These are phyloP conservation scores for Copromyces sp. DNA, from an alignment of 495 filamentous ascomycete species.

Conservation along the genomic window DNA sequence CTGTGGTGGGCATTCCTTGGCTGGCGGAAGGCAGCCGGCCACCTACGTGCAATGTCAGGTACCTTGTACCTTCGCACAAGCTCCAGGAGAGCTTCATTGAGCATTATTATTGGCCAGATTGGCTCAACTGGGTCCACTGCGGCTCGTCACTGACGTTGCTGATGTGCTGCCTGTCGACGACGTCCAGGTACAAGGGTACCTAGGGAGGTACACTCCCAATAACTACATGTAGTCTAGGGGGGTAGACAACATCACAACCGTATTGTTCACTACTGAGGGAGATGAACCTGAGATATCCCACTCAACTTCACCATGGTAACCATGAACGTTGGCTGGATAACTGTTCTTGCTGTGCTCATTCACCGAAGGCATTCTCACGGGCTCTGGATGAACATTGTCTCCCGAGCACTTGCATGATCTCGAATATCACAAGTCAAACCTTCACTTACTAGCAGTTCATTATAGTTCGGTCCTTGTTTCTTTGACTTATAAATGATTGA, in stretches of 20 bases:
- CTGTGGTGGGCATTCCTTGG: background rate
- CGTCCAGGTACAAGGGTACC: background rate
- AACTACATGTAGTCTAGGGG: no score
- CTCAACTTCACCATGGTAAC: background rate
- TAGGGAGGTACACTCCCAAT: background rate
- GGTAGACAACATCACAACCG: background rate
- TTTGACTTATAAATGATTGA: background rate
- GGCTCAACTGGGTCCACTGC: slow-evolving; percentile 7
- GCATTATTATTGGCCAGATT: background rate
- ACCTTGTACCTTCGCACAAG: slow-evolving; percentile 3
- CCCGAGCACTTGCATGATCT: background rate
- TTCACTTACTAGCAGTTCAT: background rate
- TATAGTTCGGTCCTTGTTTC: background rate
- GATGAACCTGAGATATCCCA: background rate
- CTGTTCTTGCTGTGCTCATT: background rate
- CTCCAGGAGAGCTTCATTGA: background rate
- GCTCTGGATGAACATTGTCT: background rate
- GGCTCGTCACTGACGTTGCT: slow-evolving; percentile 27
- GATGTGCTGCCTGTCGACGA: slow-evolving; percentile 23
- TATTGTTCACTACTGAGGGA: background rate
- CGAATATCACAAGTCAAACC: background rate
- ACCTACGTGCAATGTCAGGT: slow-evolving; percentile 6
- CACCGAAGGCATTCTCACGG: background rate
- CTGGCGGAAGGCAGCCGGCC: slow-evolving; percentile 9
- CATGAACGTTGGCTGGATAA: background rate